Evolutionary conservation across 495 filamentous ascomycete genomes (phyloP).

Genomic region (Corynascus novoguineensis): DNA sequence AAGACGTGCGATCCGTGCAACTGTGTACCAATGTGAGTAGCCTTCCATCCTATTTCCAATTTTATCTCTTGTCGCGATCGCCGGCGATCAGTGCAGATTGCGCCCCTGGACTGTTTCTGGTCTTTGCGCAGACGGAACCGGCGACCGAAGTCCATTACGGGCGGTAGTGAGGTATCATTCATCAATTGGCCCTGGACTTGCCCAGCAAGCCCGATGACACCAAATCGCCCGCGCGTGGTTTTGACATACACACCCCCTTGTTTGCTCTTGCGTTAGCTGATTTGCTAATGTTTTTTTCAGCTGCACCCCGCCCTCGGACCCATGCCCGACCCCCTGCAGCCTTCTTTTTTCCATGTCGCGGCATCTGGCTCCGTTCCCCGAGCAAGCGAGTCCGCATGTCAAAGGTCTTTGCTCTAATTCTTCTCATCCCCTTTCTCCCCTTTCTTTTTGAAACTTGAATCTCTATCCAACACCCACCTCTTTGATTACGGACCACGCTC

Average conservation of each 20-base stretch:
- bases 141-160: no score
- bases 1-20: neutral
- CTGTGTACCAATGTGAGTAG: neutral
- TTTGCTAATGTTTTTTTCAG: constrained; percentile 16
- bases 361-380: constrained; percentile 11
- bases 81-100: neutral
- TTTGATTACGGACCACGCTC: neutral
- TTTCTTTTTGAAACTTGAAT: neutral
- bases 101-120: neutral
- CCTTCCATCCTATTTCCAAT: neutral
- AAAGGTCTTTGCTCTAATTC: constrained; percentile 21
- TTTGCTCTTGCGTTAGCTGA: constrained; percentile 6
- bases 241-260: constrained; percentile 4
- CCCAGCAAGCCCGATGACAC: neutral
- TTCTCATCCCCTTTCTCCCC: constrained; percentile 4
- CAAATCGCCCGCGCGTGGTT: neutral
- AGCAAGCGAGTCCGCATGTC: constrained; percentile 16
- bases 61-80: neutral
- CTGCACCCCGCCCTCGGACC: constrained; percentile 10
- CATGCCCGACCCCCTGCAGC: constrained; percentile 6
- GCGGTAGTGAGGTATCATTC: no score
- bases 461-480: neutral
- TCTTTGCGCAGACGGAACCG: no score
- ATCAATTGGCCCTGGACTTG: neutral
- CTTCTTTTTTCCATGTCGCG: constrained; percentile 23